These are phyloP conservation scores for Xenosphaeropsis pyriputrescens DNA, from an alignment of 2,329 filamentous ascomycete genomes.

Conservation along the genomic window DNA sequence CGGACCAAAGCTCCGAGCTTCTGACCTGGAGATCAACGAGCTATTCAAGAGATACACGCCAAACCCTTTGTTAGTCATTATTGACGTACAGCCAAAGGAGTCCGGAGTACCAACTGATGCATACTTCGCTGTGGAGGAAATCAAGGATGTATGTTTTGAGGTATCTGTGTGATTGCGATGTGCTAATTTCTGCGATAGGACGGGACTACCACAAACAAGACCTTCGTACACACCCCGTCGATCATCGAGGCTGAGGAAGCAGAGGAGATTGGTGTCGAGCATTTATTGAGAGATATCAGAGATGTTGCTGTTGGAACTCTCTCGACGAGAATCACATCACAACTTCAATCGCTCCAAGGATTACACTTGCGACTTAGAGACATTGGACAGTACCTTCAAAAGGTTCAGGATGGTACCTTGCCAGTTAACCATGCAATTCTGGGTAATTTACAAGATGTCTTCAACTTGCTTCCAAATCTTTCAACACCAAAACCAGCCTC, in stretches of 20 bases:
- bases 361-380: conserved; percentile 88
- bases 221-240: conserved; percentile 95
- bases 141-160: conserved; percentile 65
- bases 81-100: conserved; percentile 96
- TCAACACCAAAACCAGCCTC: conserved; percentile 62
- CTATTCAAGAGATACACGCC: conserved; percentile 98
- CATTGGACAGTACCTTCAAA: conserved; percentile 89
- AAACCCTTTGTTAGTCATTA: conserved; percentile 90
- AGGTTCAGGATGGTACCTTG: conserved; percentile 82
- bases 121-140: conserved; percentile 98
- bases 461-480: conserved; percentile 94
- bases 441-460: conserved; percentile 96
- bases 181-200: conserved; percentile 41
- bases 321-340: conserved; percentile 91
- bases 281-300: conserved; percentile 91
- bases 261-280: conserved; percentile 97
- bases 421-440: conserved; percentile 96
- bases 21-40: conserved; percentile 98
- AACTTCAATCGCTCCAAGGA: conserved; percentile 92
- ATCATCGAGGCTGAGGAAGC: conserved; percentile 98
- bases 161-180: neutral
- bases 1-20: conserved; percentile 88
- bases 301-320: conserved; percentile 95
- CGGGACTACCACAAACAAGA: conserved; percentile 90
- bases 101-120: conserved; percentile 95